A percentile compares a stretch with the other conserved stretches of the same genome.
Conservation (phyloP, 805 yeast genomes). For the Metschnikowia borealis region DNA sequence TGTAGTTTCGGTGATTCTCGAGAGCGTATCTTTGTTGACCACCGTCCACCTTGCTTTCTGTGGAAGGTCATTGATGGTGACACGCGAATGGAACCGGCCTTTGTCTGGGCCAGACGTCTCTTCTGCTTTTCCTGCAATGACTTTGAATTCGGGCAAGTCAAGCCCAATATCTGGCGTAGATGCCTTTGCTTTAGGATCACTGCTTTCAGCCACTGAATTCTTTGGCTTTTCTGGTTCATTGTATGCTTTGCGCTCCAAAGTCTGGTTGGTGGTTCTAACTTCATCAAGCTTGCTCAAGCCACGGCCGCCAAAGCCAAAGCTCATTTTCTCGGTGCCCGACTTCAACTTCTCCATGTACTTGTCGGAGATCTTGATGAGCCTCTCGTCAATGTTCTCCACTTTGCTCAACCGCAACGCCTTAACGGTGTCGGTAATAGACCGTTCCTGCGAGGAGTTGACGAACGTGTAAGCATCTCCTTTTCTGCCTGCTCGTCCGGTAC, state of each 20-base stretch:
- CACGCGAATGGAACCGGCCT: slow-evolving; percentile 56
- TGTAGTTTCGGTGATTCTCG: slow-evolving; percentile 64
- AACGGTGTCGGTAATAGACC: slow-evolving; percentile 64
- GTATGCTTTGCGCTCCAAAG: slow-evolving; percentile 46
- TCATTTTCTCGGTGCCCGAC: slow-evolving; percentile 58
- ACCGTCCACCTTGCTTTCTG: slow-evolving; percentile 76
- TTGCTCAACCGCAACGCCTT: slow-evolving; percentile 62
- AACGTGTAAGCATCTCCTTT: slow-evolving; percentile 60
- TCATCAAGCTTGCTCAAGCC: slow-evolving; percentile 79
- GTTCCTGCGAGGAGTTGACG: slow-evolving; percentile 55
- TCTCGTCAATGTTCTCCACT: slow-evolving; percentile 44
- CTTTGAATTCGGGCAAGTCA: slow-evolving; percentile 41
- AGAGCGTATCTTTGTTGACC: slow-evolving; percentile 59
- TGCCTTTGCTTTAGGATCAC: neutral
- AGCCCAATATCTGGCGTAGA: slow-evolving; percentile 8
- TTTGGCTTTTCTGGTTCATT: slow-evolving; percentile 17
- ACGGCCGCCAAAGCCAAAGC: slow-evolving; percentile 88
- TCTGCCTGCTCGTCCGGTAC: slow-evolving; percentile 91
- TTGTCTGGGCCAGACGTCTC: slow-evolving; percentile 55
- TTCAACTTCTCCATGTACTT: slow-evolving; percentile 58
- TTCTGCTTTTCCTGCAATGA: slow-evolving; percentile 49
- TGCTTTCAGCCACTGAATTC: neutral
- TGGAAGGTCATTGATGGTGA: slow-evolving; percentile 82
- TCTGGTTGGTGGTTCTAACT: slow-evolving; percentile 47
- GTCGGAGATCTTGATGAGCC: slow-evolving; percentile 47